Base-by-base conservation (phyloP, 2,329 filamentous ascomycete species). In the Aspergillus ochraceoroseus region DNA sequence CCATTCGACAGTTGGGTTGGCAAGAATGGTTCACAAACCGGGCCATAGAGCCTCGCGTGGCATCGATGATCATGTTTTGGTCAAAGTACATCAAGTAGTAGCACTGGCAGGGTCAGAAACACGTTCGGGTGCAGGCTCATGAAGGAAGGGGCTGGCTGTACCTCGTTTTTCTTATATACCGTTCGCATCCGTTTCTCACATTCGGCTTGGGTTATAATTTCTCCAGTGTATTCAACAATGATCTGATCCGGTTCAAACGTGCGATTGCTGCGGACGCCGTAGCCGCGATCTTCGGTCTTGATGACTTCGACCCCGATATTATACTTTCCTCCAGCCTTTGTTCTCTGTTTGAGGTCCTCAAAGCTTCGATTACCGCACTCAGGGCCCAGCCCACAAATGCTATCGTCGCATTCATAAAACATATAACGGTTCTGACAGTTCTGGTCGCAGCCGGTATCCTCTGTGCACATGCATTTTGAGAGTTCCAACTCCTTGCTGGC, bases 11-110 rank as follows among this genome's bases (percentile, higher is more conserved):
- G 61, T 98, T 98, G 2, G 92, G 92, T 42, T 86, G 83, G 67
- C 92, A 98, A 12, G 88, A 95, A 64, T 98, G 92, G 62, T 98
- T 98, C 62, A 98, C 89, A 64, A 98, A 98, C 41, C 92, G 85
- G 57, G 92, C 90, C 65, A 96, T 94, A 51, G 87, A 94, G 56
- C 92, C 92, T 41, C 87, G 87, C 18, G 89, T 95, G 22, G 90
- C 92, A 69, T 98, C 92, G 51, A 98, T 94, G 56, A 96, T 94
- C 81, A 96, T 92, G 65, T 94, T 92, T 64, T 95, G 88, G 60
- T 96, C 89, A 61, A 96, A 95, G 41, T 87, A 88, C 92, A 98
- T 98, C 34, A 98, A 73, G 64, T 98, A 98, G 66, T 95, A 96
- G 66, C 88, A 95, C 86, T 95, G 56, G 28, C 18, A 13, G 8